Evolutionary conservation across 345 rosid genomes (phyloP).

Genomic region (Gossypium mustelinum): DNA sequence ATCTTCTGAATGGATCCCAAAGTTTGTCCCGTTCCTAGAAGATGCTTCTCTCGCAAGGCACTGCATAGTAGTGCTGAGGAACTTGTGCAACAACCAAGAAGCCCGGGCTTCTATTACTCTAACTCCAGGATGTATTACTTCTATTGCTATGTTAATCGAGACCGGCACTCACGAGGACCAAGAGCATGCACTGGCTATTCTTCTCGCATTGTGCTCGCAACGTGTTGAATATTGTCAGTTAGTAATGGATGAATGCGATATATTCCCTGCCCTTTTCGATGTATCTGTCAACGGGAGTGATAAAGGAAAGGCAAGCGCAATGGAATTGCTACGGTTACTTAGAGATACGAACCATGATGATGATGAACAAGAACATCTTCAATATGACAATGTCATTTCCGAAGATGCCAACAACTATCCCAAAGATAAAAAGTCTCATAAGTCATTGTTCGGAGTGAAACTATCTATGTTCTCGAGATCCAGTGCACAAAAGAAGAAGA

Average conservation of each 20-base stretch:
- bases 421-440: conserved; percentile 35
- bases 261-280: conserved; percentile 43
- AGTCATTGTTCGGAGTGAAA: conserved; percentile 31
- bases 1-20: conserved; percentile 43
- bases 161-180: conserved; percentile 48
- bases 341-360: conserved; percentile 28
- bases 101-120: conserved; percentile 52
- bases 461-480: conserved; percentile 24
- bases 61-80: conserved; percentile 40
- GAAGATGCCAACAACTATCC: conserved; percentile 15
- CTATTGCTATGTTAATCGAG: conserved; percentile 61
- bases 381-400: conserved; percentile 11
- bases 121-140: conserved; percentile 55
- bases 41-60: conserved; percentile 36
- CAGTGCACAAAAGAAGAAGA: conserved; percentile 31
- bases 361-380: conserved; percentile 23
- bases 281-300: conserved; percentile 61
- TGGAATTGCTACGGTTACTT: conserved; percentile 66
- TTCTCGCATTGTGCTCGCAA: conserved; percentile 38
- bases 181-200: conserved; percentile 52
- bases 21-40: conserved; percentile 49
- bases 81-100: conserved; percentile 46
- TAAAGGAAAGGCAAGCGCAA: conserved; percentile 48
- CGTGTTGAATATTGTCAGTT: conserved; percentile 44
- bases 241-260: conserved; percentile 56